These are phyloP conservation scores for Gnetum montanum DNA, from an alignment of 75 land plant species.

Conservation along the genomic window DNA sequence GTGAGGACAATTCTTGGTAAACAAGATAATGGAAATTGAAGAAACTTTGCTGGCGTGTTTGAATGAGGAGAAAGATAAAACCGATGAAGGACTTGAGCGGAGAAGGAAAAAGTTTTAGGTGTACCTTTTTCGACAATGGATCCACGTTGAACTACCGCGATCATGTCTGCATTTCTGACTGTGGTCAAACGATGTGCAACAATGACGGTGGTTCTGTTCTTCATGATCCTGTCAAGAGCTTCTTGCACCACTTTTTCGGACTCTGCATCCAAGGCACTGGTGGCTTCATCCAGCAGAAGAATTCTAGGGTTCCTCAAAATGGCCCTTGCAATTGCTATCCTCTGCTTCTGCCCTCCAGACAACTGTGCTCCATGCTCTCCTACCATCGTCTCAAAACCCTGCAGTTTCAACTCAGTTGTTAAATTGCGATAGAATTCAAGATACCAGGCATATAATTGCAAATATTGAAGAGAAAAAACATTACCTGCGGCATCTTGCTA, in stretches of 20 bases:
- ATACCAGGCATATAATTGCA: background rate
- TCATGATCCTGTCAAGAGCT: conserved; percentile 50
- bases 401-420: background rate
- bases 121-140: conserved; percentile 48
- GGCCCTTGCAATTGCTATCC: conserved; percentile 80
- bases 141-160: conserved; percentile 61
- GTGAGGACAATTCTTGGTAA: too few relatives aligned
- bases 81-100: too few relatives aligned
- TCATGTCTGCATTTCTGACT: conserved; percentile 50
- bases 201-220: conserved; percentile 57
- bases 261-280: conserved; percentile 74
- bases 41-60: too few relatives aligned
- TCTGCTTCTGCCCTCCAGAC: conserved; percentile 84
- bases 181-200: conserved; percentile 81
- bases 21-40: too few relatives aligned
- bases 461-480: background rate
- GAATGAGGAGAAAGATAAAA: too few relatives aligned
- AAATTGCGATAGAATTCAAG: background rate
- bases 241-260: conserved; percentile 72
- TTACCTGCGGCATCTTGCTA: conserved; percentile 76
- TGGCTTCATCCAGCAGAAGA: conserved; percentile 77
- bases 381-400: conserved; percentile 77
- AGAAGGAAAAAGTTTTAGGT: too few relatives aligned
- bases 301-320: conserved; percentile 67
- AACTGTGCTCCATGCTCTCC: conserved; percentile 80